phyloP scores from a whole-genome alignment of 2,329 filamentous ascomycete species.

The Mollisiaceae sp. region DNA sequence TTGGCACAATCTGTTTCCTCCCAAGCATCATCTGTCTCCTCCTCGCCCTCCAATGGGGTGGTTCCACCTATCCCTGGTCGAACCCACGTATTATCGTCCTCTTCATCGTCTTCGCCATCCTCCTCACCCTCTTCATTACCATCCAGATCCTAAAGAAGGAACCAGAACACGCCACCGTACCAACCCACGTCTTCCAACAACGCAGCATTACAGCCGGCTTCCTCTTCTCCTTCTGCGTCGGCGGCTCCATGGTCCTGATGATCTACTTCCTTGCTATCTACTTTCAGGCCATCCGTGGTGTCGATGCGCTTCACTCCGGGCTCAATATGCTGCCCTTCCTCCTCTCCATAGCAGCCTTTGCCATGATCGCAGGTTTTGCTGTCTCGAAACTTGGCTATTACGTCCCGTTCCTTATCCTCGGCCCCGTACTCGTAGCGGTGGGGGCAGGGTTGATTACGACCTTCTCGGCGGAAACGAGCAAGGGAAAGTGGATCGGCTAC shows the following conservation, averaged over 20 bases:
- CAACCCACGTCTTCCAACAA: neutral
- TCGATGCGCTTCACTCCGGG: slow-evolving; percentile 47
- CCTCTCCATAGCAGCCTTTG: neutral
- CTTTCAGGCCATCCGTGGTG: slow-evolving; percentile 50
- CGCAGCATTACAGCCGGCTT: neutral
- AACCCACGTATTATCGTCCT: slow-evolving; percentile 46
- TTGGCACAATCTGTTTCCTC: slow-evolving; percentile 40
- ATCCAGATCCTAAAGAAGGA: neutral
- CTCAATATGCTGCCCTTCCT: slow-evolving; percentile 37
- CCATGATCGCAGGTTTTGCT: slow-evolving; percentile 9
- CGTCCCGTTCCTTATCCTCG: slow-evolving; percentile 29
- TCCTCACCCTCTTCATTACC: neutral
- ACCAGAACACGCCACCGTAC: slow-evolving; percentile 5
- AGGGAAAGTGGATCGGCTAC: slow-evolving; percentile 55
- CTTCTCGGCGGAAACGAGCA: slow-evolving; percentile 40
- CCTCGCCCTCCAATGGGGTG: slow-evolving; percentile 52
- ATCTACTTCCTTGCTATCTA: slow-evolving; percentile 53
- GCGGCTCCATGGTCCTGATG: slow-evolving; percentile 43
- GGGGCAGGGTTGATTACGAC: slow-evolving; percentile 44
- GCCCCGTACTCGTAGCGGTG: slow-evolving; percentile 19
- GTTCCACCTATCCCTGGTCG: slow-evolving; percentile 48
- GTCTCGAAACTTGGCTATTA: slow-evolving; percentile 41
- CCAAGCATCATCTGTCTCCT: slow-evolving; percentile 45
- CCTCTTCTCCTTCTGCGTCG: slow-evolving; percentile 30
- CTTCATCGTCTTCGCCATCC: slow-evolving; percentile 42